Evolutionary conservation across 371 early-diverging fungal species (phyloP), one percentile per base, ranked within the genome.

Genomic region (Mucor indicus): DNA sequence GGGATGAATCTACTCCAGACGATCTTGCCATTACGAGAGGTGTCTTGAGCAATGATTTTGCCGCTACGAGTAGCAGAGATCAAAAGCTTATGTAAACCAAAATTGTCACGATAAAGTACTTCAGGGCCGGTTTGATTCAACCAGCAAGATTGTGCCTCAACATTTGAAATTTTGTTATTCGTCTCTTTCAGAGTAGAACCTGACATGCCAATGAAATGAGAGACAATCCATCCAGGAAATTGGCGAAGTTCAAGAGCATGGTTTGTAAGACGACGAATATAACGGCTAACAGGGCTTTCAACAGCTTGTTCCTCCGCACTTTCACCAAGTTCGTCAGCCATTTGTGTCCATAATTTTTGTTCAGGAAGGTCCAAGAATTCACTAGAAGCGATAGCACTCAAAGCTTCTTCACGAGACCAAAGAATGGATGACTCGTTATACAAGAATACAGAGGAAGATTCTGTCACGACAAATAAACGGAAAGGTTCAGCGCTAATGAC

Each of bases 351-450:
- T 43, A 83, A 60, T 32, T 80, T 76, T 38, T 77, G 72, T 49
- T 90, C 89, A 4, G 94, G 93, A 15, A 93, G 72, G 36, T 92
- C 92, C 41, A 95, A 58, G 57, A 92, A 91, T 50, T 79, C 87
- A 29, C 86, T 74, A n/a, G 79, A 80, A 1, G 70, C 68, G 6
- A 77, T 69, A 27, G 84, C 75, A 0, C 90, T 81, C 51, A 95
- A 72, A 12, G 90, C 76, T 64, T 96, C 96, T 40, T 93, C 88
- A 27, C 93, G 85, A 20, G 83, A 76, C 96, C 96, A 96, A 4
- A 73, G 22, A 8, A 56, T 24, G 13, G 60, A 64, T 3, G 67
- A 54, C 20, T 55, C 67, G 17, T 72, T 62, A 37, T 77, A 76
- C 33, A 79, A 60, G 16, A 84, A 83, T 0, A 83, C 83, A 15